Evolutionary conservation across 495 filamentous ascomycete species (phyloP).

Genomic region (Penicillium simplicissimum): DNA sequence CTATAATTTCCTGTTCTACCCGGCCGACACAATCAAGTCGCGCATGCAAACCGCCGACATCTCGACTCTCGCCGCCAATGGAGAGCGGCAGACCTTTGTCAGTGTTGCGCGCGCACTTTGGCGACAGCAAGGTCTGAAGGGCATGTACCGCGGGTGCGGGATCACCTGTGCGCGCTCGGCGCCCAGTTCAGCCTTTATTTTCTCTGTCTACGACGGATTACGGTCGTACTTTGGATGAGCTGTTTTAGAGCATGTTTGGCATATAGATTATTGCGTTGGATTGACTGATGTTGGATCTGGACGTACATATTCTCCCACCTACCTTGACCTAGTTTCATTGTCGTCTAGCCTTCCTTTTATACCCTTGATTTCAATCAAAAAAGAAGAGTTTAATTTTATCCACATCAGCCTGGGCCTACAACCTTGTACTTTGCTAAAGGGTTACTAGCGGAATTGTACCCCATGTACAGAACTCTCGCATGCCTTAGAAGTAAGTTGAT

Average conservation of each 20-base stretch:
- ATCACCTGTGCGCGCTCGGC: conserved; percentile 86
- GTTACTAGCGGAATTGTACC: too few relatives aligned
- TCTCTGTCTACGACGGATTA: conserved; percentile 86
- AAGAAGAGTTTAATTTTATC: background rate
- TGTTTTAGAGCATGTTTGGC: background rate
- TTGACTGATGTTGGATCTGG: background rate
- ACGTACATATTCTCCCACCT: background rate
- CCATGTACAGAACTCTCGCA: too few relatives aligned
- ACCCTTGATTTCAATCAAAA: background rate
- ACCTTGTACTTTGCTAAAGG: too few relatives aligned
- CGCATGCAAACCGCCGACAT: conserved; percentile 91
- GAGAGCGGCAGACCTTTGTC: conserved; percentile 62
- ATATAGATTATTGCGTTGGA: conserved; percentile 1
- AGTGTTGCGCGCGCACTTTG: conserved; percentile 69
- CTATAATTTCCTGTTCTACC: conserved; percentile 97
- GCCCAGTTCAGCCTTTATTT: conserved; percentile 96
- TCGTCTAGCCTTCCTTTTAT: background rate
- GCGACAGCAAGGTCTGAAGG: conserved; percentile 75
- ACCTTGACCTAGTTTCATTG: background rate
- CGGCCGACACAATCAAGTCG: conserved; percentile 94
- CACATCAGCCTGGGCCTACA: background rate
- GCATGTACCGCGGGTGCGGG: conserved; percentile 90
- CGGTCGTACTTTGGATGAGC: conserved; percentile 60
- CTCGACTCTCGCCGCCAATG: conserved; percentile 27
- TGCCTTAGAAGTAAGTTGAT: too few relatives aligned